Conservation (phyloP, 345 rosid species). For the Cochlearia excelsa region DNA sequence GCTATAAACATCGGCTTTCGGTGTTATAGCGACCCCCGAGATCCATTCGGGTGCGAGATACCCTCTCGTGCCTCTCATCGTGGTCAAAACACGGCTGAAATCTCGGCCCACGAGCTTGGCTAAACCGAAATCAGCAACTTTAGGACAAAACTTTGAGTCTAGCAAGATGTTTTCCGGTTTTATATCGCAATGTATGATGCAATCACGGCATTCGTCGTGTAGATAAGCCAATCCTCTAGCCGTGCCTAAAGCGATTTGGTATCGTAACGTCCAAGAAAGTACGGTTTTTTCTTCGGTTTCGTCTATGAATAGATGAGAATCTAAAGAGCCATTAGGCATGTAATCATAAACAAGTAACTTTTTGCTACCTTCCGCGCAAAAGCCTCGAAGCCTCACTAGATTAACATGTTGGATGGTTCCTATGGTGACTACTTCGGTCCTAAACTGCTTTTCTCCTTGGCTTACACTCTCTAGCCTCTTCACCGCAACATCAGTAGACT, state of each 20-base stretch:
- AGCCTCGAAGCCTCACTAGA: conserved; percentile 78
- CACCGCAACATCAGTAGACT: conserved; percentile 65
- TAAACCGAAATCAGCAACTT: conserved; percentile 84
- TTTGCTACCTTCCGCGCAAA: conserved; percentile 66
- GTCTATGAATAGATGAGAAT: conserved; percentile 39
- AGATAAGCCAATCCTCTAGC: conserved; percentile 79
- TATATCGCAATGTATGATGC: conserved; percentile 85
- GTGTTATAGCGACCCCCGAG: conserved; percentile 73
- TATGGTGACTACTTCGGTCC: conserved; percentile 66
- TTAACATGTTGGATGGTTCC: conserved; percentile 81
- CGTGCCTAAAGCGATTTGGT: conserved; percentile 62
- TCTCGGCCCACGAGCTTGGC: conserved; percentile 84
- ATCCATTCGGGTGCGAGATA: conserved; percentile 95
- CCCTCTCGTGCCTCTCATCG: conserved; percentile 85
- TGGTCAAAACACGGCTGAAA: conserved; percentile 77
- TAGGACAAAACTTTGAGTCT: conserved; percentile 61
- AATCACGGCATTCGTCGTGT: conserved; percentile 78
- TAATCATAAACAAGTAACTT: conserved; percentile 69
- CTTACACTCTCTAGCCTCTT: conserved; percentile 72
- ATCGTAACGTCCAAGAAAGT: conserved; percentile 63
- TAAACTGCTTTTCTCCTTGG: conserved; percentile 92
- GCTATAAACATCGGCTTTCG: conserved; percentile 87
- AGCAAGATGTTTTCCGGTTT: conserved; percentile 86
- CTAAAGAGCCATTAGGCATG: conserved; percentile 78
- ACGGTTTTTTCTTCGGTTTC: conserved; percentile 28